Base-by-base conservation (phyloP, 2,329 filamentous ascomycete species). In the Davidsoniella virescens region DNA sequence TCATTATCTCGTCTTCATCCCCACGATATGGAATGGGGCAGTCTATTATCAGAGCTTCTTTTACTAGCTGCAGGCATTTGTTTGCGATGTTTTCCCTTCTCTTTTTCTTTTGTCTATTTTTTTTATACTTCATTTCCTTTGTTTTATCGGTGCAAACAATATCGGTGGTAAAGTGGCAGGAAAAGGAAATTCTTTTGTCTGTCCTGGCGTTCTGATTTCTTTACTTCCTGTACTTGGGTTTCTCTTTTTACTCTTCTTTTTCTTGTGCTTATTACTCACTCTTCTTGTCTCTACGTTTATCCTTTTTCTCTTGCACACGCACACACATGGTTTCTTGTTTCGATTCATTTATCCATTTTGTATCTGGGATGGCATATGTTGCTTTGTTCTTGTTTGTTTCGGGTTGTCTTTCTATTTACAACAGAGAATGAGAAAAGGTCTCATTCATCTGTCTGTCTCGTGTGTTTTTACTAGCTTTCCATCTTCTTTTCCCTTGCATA, bases 161-260 rank as follows among this genome's bases (percentile, higher is more conserved):
- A 9, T 33, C 12, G 29, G 29, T 33, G 29, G 29, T 8, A 33
- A 33, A 33, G 29, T 33, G 29, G 29, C 29, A 33, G 29, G 7
- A 12, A 33, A 33, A 33, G 29, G 29, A 33, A 33, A 33, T 33
- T 10, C 29, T 12, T 33, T 33, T 33, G 29, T 8, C 29, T 33
- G 12, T 33, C 29, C 29, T 33, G 7, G 29, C 29, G 29, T 33
- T 33, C 12, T 33, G 29, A 33, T 12, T 9, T 48, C 39, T 48
- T 29, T 26, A 12, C 17, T 39, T 41, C 23, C 12, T 37, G 17
- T 39, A 12, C 36, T 39, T 25, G 14, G 14, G 20, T 26, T 25
- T 48, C 16, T 17, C 23, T 37, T 25, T 48, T n/a, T 48, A 48
- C 20, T 25, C 48, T 37, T 48, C 16, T 41, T 39, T 36, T 51